Base-by-base conservation (phyloP, 352 stramenopile species). In the Pelagophyceae sp. region DNA sequence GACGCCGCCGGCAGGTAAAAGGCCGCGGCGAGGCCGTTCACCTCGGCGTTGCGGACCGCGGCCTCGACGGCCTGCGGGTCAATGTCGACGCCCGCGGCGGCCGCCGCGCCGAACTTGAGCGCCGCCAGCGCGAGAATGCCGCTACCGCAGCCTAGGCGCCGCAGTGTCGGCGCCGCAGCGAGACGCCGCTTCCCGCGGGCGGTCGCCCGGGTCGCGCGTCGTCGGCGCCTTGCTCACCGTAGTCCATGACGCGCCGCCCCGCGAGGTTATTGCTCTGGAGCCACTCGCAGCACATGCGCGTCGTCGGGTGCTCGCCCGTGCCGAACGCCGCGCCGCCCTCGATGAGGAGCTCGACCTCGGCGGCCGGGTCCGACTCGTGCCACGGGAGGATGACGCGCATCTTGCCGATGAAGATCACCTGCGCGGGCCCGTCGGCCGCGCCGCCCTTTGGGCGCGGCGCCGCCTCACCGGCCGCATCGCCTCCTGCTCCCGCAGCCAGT, bases 321-420 rank as follows among this genome's bases (percentile, higher is more conserved):
- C 87, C 87, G 84, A 91, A 91, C 19, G 87, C 87, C 70, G 89
- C 86, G 0, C 86, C 87, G 70, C 87, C 87, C 79, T 91, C 81
- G 35, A 91, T 64, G 45, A 80, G 29, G 65, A 91, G 80, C 75
- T 85, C 60, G 23, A 38, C 0, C 37, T 64, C 5, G 1, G 37
- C 63, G 31, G 40, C 25, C 27, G 33, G 29, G 60, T 79, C n/a
- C 35, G 61, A 25, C n/a, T 27, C 17, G 67, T 74, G 67, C 67
- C 67, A 74, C 15, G 67, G 67, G 17, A 74, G 67, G 20, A 51
- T 11, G n/a, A 74, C 33, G 17, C 31, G 17, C 15, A 74, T 11
- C 2, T 74, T n/a, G 67, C 67, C 67, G 67, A 74, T 19, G 27
- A 35, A 1, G 67, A 74, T 20, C 17, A 33, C n/a, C n/a, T n/a